Conservation (phyloP, 306 rosid genomes). For the Adenanthera pavonina region DNA sequence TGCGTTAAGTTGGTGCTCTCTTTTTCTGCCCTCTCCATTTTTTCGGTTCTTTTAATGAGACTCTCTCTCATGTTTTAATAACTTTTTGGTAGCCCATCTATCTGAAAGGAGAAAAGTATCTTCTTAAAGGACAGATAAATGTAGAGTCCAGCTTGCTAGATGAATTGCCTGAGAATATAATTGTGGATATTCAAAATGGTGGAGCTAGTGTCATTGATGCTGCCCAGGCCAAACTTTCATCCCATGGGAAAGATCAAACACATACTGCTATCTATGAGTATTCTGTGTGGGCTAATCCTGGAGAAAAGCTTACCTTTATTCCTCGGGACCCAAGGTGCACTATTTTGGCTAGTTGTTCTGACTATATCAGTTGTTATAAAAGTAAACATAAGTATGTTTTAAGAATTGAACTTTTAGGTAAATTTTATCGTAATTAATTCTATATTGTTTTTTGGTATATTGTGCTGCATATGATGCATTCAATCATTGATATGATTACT, state of each 20-base stretch:
- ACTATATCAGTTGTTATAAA: constrained; percentile 24
- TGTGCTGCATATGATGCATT: constrained; percentile 18
- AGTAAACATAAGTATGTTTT: constrained; percentile 9
- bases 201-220: constrained; percentile 53
- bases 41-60: not conserved
- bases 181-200: constrained; percentile 63
- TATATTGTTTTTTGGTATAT: constrained; percentile 13
- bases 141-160: constrained; percentile 61
- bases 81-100: constrained; percentile 65
- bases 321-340: constrained; percentile 84
- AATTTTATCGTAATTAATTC: constrained; percentile 19
- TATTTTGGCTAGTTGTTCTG: constrained; percentile 32
- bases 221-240: constrained; percentile 55
- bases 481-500: constrained; percentile 15
- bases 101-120: constrained; percentile 87
- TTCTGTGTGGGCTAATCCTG: constrained; percentile 77
- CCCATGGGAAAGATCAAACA: constrained; percentile 55
- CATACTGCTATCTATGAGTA: constrained; percentile 64
- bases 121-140: constrained; percentile 78
- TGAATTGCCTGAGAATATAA: constrained; percentile 68
- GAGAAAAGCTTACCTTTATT: constrained; percentile 75
- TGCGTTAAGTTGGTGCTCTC: not conserved
- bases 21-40: not conserved
- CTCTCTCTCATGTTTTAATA: constrained; percentile 28
- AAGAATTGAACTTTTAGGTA: constrained; percentile 29